These are phyloP conservation scores for Chrysanthemum makinoi DNA, from an alignment of 129 eudicot species.

Conservation along the genomic window DNA sequence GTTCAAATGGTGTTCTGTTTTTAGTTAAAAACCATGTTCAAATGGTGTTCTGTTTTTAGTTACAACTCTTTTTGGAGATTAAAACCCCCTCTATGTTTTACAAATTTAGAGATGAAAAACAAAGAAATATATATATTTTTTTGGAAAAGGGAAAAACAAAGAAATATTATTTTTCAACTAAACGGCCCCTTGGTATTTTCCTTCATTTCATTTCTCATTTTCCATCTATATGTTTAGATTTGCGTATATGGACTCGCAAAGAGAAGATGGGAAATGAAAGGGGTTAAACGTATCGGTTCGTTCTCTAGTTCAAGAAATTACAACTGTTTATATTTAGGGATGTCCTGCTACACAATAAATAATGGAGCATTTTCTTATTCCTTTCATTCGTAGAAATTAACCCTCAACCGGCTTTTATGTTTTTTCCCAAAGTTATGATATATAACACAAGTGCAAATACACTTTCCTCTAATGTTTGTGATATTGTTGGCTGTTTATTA, in stretches of 20 bases:
- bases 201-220: constrained; percentile 12
- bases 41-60: too few species aligned
- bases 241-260: neutral
- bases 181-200: neutral
- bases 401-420: neutral
- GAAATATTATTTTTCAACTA: neutral
- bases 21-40: too few species aligned
- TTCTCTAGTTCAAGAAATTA: constrained; percentile 4
- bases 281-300: neutral
- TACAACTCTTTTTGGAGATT: too few species aligned
- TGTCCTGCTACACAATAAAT: neutral
- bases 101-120: too few species aligned
- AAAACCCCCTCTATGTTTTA: too few species aligned
- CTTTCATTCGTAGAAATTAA: neutral
- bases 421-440: neutral
- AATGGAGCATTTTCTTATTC: neutral
- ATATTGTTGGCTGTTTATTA: too few species aligned
- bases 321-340: neutral
- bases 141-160: too few species aligned
- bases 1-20: too few species aligned
- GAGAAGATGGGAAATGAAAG: constrained; percentile 5
- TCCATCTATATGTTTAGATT: constrained; percentile 6
- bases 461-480: too few species aligned
- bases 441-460: too few species aligned
- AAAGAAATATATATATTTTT: too few species aligned